phyloP scores from a whole-genome alignment of 78 protist genomes.

The Dictyostelium citrinum region DNA sequence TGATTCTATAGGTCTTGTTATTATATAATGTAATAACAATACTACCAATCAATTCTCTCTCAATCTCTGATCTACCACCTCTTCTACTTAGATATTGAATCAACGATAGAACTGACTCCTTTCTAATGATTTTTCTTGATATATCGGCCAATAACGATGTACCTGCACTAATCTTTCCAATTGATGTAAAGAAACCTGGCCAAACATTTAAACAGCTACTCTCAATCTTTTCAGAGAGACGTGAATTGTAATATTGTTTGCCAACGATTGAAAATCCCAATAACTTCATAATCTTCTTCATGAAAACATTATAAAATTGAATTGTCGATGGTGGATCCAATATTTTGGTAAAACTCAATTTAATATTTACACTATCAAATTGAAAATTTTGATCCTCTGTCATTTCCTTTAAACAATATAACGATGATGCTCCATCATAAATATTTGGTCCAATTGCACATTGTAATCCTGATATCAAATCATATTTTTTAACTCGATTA shows the following conservation, averaged over 20 bases:
- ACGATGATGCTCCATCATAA: neutral
- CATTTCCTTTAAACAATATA: neutral
- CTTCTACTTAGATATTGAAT: neutral
- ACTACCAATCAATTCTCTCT: neutral
- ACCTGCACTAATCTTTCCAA: neutral
- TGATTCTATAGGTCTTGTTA: slow-evolving; percentile 53
- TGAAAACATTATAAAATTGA: neutral
- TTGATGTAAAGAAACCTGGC: slow-evolving; percentile 40
- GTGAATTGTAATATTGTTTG: slow-evolving; percentile 19
- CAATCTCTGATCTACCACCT: neutral
- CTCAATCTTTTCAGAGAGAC: neutral
- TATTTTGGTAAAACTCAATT: neutral
- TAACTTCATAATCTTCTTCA: neutral
- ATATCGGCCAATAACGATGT: slow-evolving; percentile 23
- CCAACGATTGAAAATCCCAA: slow-evolving; percentile 11
- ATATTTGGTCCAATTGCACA: neutral
- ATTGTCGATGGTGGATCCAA: neutral
- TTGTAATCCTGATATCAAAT: neutral
- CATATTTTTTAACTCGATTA: neutral
- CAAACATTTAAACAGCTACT: slow-evolving; percentile 19
- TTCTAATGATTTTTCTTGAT: slow-evolving; percentile 21
- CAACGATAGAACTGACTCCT: neutral
- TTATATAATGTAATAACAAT: neutral
- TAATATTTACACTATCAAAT: neutral
- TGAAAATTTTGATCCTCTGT: neutral